phyloP scores from a whole-genome alignment of 2,329 filamentous ascomycete genomes.

The Daldinia sp. region DNA sequence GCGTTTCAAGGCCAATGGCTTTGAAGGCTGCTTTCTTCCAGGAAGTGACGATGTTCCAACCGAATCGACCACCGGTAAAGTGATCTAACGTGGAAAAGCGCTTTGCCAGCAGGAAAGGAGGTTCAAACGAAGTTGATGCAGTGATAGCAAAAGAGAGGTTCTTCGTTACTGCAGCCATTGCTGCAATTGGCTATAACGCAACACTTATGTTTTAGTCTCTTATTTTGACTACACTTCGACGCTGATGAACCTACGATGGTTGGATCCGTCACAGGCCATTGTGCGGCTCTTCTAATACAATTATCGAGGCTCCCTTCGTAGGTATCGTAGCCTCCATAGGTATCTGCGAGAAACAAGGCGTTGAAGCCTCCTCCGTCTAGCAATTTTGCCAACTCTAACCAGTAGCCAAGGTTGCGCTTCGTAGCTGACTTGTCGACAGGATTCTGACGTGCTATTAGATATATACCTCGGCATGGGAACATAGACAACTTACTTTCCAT shows the following conservation, averaged over 20 bases:
- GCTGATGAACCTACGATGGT: constrained; percentile 62
- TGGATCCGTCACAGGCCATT: constrained; percentile 75
- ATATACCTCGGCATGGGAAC: neutral
- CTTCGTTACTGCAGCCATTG: constrained; percentile 76
- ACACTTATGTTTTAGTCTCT: neutral
- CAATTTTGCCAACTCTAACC: constrained; percentile 72
- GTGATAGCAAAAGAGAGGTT: constrained; percentile 73
- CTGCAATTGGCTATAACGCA: constrained; percentile 65
- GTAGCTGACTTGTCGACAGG: constrained; percentile 70
- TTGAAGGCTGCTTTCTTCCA: constrained; percentile 72
- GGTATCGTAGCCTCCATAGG: constrained; percentile 73
- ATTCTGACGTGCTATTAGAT: constrained; percentile 57
- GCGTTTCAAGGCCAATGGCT: constrained; percentile 68
- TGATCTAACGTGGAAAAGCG: constrained; percentile 73
- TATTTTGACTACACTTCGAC: neutral
- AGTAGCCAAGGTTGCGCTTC: constrained; percentile 71
- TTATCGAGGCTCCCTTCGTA: constrained; percentile 71
- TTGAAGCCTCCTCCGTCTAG: constrained; percentile 73
- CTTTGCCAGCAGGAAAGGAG: constrained; percentile 71
- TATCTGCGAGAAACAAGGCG: constrained; percentile 74
- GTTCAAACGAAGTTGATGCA: constrained; percentile 71
- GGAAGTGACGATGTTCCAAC: constrained; percentile 72
- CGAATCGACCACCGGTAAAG: constrained; percentile 70
- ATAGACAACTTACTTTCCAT: constrained; percentile 66
- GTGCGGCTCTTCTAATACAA: constrained; percentile 70